Conservation (phyloP, 164 flowering plant genomes). For the Chimonanthus praecox region DNA sequence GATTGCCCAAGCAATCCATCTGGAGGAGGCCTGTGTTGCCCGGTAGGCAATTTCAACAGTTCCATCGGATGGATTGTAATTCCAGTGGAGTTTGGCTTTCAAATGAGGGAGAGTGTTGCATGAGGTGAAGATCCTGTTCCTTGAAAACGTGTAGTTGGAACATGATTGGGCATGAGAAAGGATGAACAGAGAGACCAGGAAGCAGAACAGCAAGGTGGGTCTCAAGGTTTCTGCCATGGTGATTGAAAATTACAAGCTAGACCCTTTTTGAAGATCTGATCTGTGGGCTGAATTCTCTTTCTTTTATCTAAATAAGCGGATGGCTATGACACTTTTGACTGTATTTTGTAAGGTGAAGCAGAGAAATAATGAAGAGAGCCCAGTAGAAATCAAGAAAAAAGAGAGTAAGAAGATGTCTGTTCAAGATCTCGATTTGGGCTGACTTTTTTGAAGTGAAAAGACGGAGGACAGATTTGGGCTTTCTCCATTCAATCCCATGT, state of each 20-base stretch:
- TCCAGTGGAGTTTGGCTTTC: slow-evolving; percentile 13
- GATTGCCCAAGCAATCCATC: slow-evolving; percentile 45
- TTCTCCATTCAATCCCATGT: no score
- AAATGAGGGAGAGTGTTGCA: slow-evolving; percentile 10
- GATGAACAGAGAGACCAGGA: slow-evolving; percentile 4
- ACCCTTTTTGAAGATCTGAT: no score
- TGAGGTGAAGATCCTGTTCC: slow-evolving; percentile 2
- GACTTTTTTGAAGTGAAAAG: no score
- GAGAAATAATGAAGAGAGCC: no score
- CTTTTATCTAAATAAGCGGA: no score
- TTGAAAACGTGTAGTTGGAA: background rate
- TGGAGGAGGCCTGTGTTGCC: background rate
- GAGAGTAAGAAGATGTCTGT: no score
- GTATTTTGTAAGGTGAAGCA: no score
- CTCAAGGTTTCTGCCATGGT: background rate
- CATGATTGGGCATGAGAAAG: slow-evolving; percentile 14
- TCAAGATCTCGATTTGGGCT: no score
- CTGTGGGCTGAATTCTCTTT: no score
- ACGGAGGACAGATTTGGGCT: no score
- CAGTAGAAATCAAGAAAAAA: no score
- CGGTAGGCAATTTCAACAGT: slow-evolving; percentile 13
- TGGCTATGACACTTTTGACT: no score
- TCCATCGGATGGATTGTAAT: background rate
- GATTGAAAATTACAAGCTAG: background rate
- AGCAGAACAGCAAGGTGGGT: slow-evolving; percentile 8